Base-by-base conservation (phyloP, 192 early-diverging fungal genomes). In the Rhizoclosmatium globosum region DNA sequence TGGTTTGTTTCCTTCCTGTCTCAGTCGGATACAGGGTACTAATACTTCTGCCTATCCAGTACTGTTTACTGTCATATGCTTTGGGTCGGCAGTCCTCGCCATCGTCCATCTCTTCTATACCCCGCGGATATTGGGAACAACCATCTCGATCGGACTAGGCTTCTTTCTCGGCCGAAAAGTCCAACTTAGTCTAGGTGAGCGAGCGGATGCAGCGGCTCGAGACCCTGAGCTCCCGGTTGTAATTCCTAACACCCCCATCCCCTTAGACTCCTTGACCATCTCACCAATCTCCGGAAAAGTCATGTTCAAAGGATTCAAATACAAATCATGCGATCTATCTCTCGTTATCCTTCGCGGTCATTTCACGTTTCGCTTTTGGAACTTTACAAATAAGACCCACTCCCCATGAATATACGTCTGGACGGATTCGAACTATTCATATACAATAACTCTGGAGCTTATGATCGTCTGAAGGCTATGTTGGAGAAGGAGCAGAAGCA, bases 401-500 rank as follows among this genome's bases (percentile, higher is more conserved):
- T 53, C 48, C 13, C 93, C 19, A 86, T 95, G 59, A 84, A 82
- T 48, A 86, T 92, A 70, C 84, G 89, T 31, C 69, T 95, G 4
- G 90, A 94, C 39, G 94, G 94, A 3, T 76, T 94, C 3, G 94
- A 95, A 70, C 92, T 90, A 87, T 94, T 94, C 79, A 89, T 93
- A 60, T 95, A 94, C 84, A 95, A 95, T 64, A 85, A 93, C 64
- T 86, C 90, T 43, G 85, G 91, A 1, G 92, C 91, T 1, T 95
- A 94, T 73, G 89, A 93, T 48, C 74, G 79, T 13, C 75, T 94
- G 47, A 76, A 83, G 57, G 41, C 2, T 7, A 76, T 82, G 4
- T 47, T 76, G n/a, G 74, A 82, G 68, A 47, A 43, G 9, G 75
- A 72, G 19, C 21, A 71, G 59, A 39, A n/a, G 47, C 39, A 70